Base-by-base conservation (phyloP, 164 flowering plant genomes). In the Umbilicus rupestris region DNA sequence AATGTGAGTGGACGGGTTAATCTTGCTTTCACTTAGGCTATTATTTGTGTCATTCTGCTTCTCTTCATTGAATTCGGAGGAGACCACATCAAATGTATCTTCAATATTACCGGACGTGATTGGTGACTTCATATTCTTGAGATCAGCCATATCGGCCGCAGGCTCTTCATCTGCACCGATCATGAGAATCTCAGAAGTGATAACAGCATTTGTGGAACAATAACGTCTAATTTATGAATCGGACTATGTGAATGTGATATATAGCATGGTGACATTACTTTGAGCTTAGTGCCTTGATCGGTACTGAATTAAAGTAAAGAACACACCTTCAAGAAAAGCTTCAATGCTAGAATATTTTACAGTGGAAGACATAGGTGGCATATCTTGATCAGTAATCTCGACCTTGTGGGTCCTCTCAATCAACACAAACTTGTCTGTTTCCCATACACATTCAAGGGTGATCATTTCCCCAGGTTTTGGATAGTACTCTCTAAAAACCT, bases 401-500 rank as follows among this genome's bases (percentile, higher is more conserved):
- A 49, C 57, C 68, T 68, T 71, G 20, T 67, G 57, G 15, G 35
- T 67, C 59, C 28, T 80, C 81, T 88, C 90, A 19, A 75, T 71
- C 70, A 87, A 81, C 9, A 79, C 77, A 77, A 78, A 90, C 71
- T 86, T 90, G 67, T 88, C 92, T 50, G 73, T 74, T 68, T 80
- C 62, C 94, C 90, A 88, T 5, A 70, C 66, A 59, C 90, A 90
- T 62, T 85, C 87, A 47, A 90, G 69, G 37, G 68, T 74, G 44
- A 79, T 63, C 63, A 49, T 60, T 45, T 79, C 85, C 31, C 82
- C 79, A 39, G 73, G 78, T 42, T 67, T 41, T 30, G 92, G 96
- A 73, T 78, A 86, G 62, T 77, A 85, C 70, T 92, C 93, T 71
- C 90, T 76, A 63, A 79, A 82, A 12, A 87, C 82, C 96, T 92